Evolutionary conservation across 352 stramenopile genomes (phyloP).

Genomic region (Phytophthora lateralis): DNA sequence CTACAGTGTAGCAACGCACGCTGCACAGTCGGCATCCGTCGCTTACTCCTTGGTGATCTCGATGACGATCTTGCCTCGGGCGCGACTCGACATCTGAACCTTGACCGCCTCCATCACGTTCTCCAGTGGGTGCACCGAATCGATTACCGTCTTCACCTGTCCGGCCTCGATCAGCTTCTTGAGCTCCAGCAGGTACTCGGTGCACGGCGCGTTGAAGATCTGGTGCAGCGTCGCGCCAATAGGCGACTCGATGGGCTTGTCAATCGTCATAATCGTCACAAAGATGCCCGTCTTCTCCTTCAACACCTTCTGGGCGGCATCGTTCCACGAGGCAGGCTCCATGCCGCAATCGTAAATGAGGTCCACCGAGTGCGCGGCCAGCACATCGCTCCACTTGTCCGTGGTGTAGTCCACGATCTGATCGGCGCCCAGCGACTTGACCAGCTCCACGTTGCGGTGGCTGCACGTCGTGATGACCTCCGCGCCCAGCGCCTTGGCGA

Average conservation of each 20-base stretch:
- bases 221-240: slow-evolving; percentile 42
- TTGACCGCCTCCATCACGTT: slow-evolving; percentile 53
- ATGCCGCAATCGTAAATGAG: slow-evolving; percentile 42
- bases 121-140: slow-evolving; percentile 59
- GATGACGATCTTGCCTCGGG: slow-evolving; percentile 71
- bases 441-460: slow-evolving; percentile 44
- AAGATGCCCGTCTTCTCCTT: slow-evolving; percentile 40
- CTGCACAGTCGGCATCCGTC: too few species aligned
- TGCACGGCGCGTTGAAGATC: slow-evolving; percentile 13
- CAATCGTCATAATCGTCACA: slow-evolving; percentile 38
- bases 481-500: slow-evolving; percentile 52
- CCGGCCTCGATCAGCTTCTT: slow-evolving; percentile 38
- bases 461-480: slow-evolving; percentile 44
- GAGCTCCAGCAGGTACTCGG: slow-evolving; percentile 34
- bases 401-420: slow-evolving; percentile 58
- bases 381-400: slow-evolving; percentile 47
- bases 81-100: slow-evolving; percentile 54
- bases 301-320: slow-evolving; percentile 40
- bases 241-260: slow-evolving; percentile 51
- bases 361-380: slow-evolving; percentile 38
- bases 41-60: slow-evolving; percentile 42
- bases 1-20: too few species aligned
- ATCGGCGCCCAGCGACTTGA: slow-evolving; percentile 53
- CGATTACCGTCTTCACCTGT: slow-evolving; percentile 48
- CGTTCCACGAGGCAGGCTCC: slow-evolving; percentile 37